phyloP scores from a whole-genome alignment of 2,329 filamentous ascomycete species.

The Diaporthe caulivora region DNA sequence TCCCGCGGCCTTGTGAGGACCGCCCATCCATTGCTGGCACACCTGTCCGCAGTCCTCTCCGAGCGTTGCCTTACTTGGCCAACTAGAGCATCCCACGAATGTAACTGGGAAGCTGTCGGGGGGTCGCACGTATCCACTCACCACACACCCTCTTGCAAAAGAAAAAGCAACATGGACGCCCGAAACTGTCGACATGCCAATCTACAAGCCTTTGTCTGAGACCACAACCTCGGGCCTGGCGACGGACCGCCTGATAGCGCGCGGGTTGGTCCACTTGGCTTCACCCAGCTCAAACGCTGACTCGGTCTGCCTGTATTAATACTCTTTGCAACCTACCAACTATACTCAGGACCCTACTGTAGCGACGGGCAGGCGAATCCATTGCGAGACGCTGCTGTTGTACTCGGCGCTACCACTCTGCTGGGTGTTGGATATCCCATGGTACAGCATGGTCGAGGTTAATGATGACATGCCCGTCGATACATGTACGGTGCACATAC shows the following conservation, averaged over 20 bases:
- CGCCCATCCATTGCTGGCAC: slow-evolving; percentile 15
- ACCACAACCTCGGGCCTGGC: slow-evolving; percentile 35
- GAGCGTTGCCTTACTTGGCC: slow-evolving; percentile 5
- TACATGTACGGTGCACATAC: slow-evolving; percentile 1
- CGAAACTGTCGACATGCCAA: slow-evolving; percentile 23
- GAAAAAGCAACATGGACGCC: slow-evolving; percentile 26
- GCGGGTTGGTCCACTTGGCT: slow-evolving; percentile 25
- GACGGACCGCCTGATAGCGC: slow-evolving; percentile 31
- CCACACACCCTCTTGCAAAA: slow-evolving; percentile 21
- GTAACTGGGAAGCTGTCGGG: slow-evolving; percentile 19
- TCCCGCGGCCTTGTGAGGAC: slow-evolving; percentile 27
- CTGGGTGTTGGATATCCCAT: slow-evolving; percentile 2
- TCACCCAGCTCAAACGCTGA: slow-evolving; percentile 33
- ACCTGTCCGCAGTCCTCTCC: slow-evolving; percentile 15
- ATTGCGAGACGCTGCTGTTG: slow-evolving; percentile 28
- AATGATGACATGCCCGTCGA: slow-evolving; percentile 1
- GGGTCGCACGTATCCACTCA: slow-evolving; percentile 22
- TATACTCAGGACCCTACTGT: not conserved
- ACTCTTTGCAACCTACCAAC: not conserved
- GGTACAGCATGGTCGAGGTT: not conserved
- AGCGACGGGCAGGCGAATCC: not conserved
- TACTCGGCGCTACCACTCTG: slow-evolving; percentile 34
- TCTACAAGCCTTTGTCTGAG: slow-evolving; percentile 36
- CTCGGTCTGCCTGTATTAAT: slow-evolving; percentile 24
- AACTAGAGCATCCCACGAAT: slow-evolving; percentile 22